phyloP scores from a whole-genome alignment of 108 stramenopile genomes.

The Cafeteria roenbergensis region DNA sequence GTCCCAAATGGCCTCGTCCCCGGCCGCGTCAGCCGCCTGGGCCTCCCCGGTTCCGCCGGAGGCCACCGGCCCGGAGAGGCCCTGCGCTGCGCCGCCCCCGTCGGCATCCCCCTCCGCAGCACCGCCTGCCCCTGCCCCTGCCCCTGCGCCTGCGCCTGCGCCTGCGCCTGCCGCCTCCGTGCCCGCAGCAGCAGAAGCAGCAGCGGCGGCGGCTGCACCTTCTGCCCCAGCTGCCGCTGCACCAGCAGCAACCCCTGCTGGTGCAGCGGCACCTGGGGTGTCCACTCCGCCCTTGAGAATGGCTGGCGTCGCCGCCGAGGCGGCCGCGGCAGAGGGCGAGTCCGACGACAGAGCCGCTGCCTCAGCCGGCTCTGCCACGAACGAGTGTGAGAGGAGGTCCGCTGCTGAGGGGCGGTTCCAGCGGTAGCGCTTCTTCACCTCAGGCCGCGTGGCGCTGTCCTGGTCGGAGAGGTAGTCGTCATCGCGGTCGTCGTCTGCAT shows the following conservation, averaged over 20 bases:
- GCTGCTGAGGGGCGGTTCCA: neutral
- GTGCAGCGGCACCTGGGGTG: neutral
- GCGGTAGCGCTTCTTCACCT: neutral
- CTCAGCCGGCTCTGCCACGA: neutral
- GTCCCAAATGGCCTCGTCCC: too few relatives aligned
- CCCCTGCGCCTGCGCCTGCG: neutral
- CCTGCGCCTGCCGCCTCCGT: neutral
- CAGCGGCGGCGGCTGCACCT: neutral
- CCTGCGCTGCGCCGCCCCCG: too few relatives aligned
- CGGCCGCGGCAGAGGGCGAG: too few relatives aligned
- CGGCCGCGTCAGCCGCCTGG: too few relatives aligned
- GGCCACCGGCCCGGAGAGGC: too few relatives aligned
- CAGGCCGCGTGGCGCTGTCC: neutral
- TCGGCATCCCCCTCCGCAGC: neutral
- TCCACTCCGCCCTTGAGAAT: neutral
- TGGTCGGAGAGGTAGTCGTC: neutral
- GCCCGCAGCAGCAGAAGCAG: too few relatives aligned
- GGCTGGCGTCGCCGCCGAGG: neutral
- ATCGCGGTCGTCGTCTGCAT: neutral
- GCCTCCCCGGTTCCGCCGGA: too few relatives aligned
- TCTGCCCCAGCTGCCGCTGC: neutral
- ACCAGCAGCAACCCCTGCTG: neutral
- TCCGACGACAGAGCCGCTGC: neutral
- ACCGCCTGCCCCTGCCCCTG: neutral
- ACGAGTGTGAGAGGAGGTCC: neutral